phyloP scores from a whole-genome alignment of 2,329 filamentous ascomycete genomes.

The Talaromyces sp. region DNA sequence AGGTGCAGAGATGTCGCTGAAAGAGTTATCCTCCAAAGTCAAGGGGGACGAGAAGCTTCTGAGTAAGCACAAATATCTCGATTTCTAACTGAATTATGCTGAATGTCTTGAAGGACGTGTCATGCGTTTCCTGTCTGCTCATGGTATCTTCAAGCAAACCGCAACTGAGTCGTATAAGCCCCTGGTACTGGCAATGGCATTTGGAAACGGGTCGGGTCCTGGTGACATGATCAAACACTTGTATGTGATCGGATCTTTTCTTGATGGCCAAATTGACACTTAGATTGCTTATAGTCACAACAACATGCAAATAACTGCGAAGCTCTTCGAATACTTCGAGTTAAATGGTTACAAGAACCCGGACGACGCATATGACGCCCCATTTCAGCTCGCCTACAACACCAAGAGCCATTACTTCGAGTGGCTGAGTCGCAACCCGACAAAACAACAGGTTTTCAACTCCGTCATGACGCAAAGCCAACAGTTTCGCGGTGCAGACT shows the following conservation, averaged over 20 bases:
- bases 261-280: neutral
- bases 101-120: neutral
- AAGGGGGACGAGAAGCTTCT: slow-evolving; percentile 4
- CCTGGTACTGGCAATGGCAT: slow-evolving; percentile 10
- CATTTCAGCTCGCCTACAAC: slow-evolving; percentile 22
- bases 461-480: slow-evolving; percentile 17
- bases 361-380: slow-evolving; percentile 17
- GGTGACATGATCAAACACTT: slow-evolving; percentile 16
- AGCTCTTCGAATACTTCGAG: slow-evolving; percentile 21
- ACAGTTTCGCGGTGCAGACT: slow-evolving; percentile 2
- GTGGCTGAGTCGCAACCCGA: slow-evolving; percentile 17
- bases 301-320: slow-evolving; percentile 12
- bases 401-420: slow-evolving; percentile 23
- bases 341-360: slow-evolving; percentile 24
- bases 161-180: slow-evolving; percentile 2
- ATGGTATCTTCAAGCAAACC: neutral
- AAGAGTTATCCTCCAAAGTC: neutral
- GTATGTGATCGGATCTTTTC: slow-evolving; percentile 10
- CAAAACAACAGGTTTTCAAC: slow-evolving; percentile 21
- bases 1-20: neutral
- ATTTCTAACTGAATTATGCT: neutral
- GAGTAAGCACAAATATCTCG: neutral
- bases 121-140: neutral
- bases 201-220: slow-evolving; percentile 6
- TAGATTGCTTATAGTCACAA: slow-evolving; percentile 2